Evolutionary conservation across 2,329 filamentous ascomycete species (phyloP), one percentile per base, ranked within the genome.

Genomic region (Rhynchosporium secalis): DNA sequence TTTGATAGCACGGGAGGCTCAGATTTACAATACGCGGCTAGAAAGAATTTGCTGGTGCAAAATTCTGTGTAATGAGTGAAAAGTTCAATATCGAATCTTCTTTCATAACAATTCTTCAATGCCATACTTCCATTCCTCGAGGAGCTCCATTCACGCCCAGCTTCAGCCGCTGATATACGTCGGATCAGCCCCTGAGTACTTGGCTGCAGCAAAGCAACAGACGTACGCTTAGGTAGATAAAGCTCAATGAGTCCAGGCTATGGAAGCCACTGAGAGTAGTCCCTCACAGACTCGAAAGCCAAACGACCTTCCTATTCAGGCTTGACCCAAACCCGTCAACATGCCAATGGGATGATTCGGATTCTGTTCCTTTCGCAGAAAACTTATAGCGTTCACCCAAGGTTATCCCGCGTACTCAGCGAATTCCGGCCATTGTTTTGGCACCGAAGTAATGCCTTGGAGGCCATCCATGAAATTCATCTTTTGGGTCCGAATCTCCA

Each of bases 31-130:
- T 7, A 13, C 9, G 56, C 31, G 8, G 33, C 12, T 59, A 59
- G 57, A 52, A 51, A 38, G 57, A 59, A 45, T 26, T 43, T 59
- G 57, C 57, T n/a, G 46, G 57, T 26, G 36, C 33, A 59, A 43
- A 31, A 28, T 59, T 43, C 57, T 43, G 57, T 58, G 47, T 59
- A 59, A 59, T 59, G 46, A 59, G 20, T 52, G 52, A 31, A 51
- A 41, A 31, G 56, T 33, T 15, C 31, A 40, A 54, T 29, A 36
- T 38, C 51, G 29, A 54, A 40, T 26, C 33, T 28, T 20, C 31
- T 38, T 29, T 48, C 29, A 28, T 47, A 15, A 47, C 12, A 7
- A 40, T 40, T 40, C 40, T 6, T 12, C 40, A 41, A 41, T 12
- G 10, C 40, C 40, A 15, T 15, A 5, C 10, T 41, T 41, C 10